Evolutionary conservation across 1,284 basidiomycete genomes (phyloP).

Genomic region (Fomitopsis pinicola): DNA sequence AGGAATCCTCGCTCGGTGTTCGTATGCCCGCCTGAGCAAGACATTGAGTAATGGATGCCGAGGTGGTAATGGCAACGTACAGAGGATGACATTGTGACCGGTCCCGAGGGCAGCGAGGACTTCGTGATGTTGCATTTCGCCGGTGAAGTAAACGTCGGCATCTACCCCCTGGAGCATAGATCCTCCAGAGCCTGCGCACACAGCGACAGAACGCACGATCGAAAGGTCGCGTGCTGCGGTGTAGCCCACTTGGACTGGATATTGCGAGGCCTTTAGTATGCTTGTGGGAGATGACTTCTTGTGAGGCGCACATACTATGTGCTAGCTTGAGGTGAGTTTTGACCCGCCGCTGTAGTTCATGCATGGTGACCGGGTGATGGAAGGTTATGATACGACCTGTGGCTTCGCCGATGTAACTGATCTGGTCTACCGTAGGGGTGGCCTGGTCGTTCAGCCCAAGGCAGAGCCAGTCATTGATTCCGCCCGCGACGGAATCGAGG

Average conservation of each 20-base stretch:
- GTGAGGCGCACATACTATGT: constrained; percentile 42
- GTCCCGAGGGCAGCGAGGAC: constrained; percentile 72
- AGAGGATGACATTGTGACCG: constrained; percentile 76
- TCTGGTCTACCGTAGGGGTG: constrained; percentile 8
- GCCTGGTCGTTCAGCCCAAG: constrained; percentile 16
- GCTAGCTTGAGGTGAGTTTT: constrained; percentile 65
- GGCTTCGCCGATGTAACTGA: constrained; percentile 21
- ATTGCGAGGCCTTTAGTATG: neutral
- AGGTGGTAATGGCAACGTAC: constrained; percentile 33
- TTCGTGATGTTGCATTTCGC: constrained; percentile 91
- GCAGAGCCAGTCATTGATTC: constrained; percentile 82
- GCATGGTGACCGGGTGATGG: constrained; percentile 49
- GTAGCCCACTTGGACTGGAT: constrained; percentile 76
- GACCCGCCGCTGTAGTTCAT: constrained; percentile 58
- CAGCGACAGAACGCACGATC: constrained; percentile 52
- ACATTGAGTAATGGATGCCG: neutral
- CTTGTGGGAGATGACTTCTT: neutral
- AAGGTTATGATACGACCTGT: constrained; percentile 60
- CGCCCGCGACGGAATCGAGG: constrained; percentile 77
- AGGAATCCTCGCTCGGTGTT: constrained; percentile 90
- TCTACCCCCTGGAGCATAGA: constrained; percentile 64
- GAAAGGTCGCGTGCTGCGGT: constrained; percentile 31
- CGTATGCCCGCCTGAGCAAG: constrained; percentile 45
- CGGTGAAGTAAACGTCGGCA: constrained; percentile 85
- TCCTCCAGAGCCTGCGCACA: constrained; percentile 84